Evolutionary conservation across 2,329 filamentous ascomycete genomes (phyloP).

Genomic region (Tricladium varicosporioides): DNA sequence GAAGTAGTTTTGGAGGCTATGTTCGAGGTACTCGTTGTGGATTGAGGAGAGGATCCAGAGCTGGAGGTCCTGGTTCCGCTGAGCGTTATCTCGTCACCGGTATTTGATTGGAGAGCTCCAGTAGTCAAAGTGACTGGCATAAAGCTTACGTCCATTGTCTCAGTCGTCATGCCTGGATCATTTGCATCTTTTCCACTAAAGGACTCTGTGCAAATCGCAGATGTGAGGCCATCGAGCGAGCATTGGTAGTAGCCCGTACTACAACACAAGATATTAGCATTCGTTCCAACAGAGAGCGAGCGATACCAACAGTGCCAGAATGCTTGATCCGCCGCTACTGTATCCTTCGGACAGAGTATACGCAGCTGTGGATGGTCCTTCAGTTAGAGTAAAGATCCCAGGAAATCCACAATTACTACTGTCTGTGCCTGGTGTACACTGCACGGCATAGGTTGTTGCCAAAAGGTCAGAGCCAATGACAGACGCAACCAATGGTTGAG

Average conservation of each 20-base stretch:
- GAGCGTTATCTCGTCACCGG: not conserved
- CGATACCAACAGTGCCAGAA: constrained; percentile 14
- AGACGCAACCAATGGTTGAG: constrained; percentile 18
- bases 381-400: constrained; percentile 16
- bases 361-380: constrained; percentile 18
- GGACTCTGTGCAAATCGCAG: constrained; percentile 23
- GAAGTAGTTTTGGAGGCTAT: too few species aligned
- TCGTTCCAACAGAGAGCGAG: not conserved
- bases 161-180: constrained; percentile 18
- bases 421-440: constrained; percentile 13
- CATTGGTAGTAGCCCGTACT: constrained; percentile 21
- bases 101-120: constrained; percentile 1
- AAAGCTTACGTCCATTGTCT: constrained; percentile 17
- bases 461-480: constrained; percentile 20
- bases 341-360: constrained; percentile 16
- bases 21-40: too few species aligned
- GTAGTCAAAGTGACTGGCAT: constrained; percentile 20
- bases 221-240: constrained; percentile 20
- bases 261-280: not conserved
- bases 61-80: too few species aligned
- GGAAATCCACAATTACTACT: constrained; percentile 15
- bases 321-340: constrained; percentile 5
- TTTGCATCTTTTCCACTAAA: constrained; percentile 22
- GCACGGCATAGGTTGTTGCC: constrained; percentile 23
- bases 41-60: too few species aligned